Evolutionary conservation across 2,329 filamentous ascomycete genomes (phyloP).

Genomic region (Aspergillus pseudoterreus): DNA sequence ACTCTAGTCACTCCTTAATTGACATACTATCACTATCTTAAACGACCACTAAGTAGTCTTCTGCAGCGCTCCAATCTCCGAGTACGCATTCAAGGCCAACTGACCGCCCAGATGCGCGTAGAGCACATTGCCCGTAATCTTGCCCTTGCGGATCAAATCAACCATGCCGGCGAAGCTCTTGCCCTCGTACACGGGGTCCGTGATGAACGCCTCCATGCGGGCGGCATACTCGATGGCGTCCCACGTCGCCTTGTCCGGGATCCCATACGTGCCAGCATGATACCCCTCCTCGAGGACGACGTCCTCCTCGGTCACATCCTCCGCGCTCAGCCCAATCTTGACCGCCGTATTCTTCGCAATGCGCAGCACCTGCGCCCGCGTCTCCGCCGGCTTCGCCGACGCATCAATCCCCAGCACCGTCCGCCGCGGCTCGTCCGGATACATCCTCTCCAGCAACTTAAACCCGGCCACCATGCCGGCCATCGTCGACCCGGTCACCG

Average conservation of each 20-base stretch:
- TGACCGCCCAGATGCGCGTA: conserved; percentile 71
- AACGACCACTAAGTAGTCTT: conserved; percentile 3
- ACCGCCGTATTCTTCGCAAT: conserved; percentile 62
- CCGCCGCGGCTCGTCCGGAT: conserved; percentile 38
- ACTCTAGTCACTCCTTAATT: conserved; percentile 27
- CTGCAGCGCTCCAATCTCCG: conserved; percentile 32
- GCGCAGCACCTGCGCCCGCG: conserved; percentile 61
- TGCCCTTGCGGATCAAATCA: conserved; percentile 60
- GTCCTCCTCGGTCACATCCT: conserved; percentile 60
- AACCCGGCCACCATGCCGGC: conserved; percentile 71
- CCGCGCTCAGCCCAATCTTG: conserved; percentile 59
- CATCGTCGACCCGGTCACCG: conserved; percentile 67
- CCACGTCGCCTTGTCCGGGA: conserved; percentile 62
- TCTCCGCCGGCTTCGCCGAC: conserved; percentile 57
- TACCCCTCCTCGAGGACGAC: conserved; percentile 63
- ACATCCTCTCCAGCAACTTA: conserved; percentile 56
- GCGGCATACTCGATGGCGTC: conserved; percentile 68
- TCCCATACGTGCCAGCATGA: conserved; percentile 65
- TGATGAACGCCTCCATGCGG: conserved; percentile 67
- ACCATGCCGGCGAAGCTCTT: conserved; percentile 72
- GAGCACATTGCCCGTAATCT: conserved; percentile 63
- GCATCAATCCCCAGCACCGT: conserved; percentile 67
- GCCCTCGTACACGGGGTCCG: conserved; percentile 72
- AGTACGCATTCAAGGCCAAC: conserved; percentile 66
- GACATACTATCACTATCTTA: background rate